Conservation (phyloP, 1,284 basidiomycete genomes). For the Trametes sp. region DNA sequence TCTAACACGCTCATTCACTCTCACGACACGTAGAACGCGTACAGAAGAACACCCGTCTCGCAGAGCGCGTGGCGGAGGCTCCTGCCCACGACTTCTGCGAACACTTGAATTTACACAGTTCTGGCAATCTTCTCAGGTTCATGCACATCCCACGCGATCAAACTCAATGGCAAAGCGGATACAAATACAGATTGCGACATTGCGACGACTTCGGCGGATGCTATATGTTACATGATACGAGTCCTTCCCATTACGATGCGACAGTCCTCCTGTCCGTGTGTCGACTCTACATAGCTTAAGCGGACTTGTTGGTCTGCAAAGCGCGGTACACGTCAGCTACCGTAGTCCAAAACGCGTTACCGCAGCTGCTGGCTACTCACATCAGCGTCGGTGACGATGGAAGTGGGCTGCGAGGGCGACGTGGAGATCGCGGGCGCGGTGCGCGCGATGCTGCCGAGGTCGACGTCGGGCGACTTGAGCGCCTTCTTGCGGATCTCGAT, state of each 20-base stretch:
- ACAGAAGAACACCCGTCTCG: no score
- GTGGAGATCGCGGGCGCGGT: constrained; percentile 78
- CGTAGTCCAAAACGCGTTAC: not conserved
- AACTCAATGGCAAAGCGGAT: not conserved
- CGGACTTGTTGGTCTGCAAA: constrained; percentile 21
- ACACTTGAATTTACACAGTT: no score
- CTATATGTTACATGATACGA: constrained; percentile 18
- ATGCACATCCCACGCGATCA: not conserved
- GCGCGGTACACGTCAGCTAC: not conserved
- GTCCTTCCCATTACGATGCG: constrained; percentile 6
- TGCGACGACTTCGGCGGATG: constrained; percentile 5
- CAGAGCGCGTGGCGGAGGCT: no score
- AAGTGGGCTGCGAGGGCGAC: constrained; percentile 57
- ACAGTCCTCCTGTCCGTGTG: not conserved
- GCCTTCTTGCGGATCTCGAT: constrained; percentile 72
- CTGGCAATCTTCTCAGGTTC: no score
- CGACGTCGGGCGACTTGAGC: constrained; percentile 68
- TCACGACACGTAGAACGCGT: no score
- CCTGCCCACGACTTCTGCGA: no score
- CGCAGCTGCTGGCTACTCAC: constrained; percentile 22
- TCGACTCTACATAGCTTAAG: constrained; percentile 5
- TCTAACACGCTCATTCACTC: no score
- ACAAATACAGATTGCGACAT: constrained; percentile 22
- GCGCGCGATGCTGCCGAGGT: constrained; percentile 82
- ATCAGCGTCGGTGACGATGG: constrained; percentile 48